Percentiles rank a stretch among this genome's conserved stretches.
These are phyloP conservation scores for Saccharomycopsis sp. DNA, from an alignment of 805 yeast genomes.

Conservation along the genomic window DNA sequence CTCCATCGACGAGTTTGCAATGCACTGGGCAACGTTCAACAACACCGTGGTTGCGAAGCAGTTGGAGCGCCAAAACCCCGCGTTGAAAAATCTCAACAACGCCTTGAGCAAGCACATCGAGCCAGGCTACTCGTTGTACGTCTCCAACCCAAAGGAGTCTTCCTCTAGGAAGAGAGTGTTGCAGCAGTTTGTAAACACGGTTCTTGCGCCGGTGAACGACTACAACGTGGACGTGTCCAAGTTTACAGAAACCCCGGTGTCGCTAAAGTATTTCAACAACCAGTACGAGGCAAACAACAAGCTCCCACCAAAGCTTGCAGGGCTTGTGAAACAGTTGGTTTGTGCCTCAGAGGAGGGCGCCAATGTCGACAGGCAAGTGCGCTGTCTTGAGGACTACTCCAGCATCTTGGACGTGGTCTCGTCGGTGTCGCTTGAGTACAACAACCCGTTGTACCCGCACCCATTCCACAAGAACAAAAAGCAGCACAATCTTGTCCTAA, in stretches of 20 bases:
- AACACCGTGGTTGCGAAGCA: constrained; percentile 2
- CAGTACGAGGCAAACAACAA: neutral
- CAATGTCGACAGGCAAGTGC: neutral
- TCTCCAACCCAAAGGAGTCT: neutral
- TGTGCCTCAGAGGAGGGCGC: constrained; percentile 8
- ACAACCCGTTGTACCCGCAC: constrained; percentile 2
- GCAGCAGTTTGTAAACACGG: neutral
- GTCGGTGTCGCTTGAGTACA: constrained; percentile 16
- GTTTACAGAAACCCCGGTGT: constrained; percentile 11
- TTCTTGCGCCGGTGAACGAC: constrained; percentile 9
- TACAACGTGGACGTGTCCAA: constrained; percentile 1
- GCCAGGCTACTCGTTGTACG: constrained; percentile 19
- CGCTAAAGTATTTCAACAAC: constrained; percentile 6
- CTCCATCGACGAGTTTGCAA: constrained; percentile 8
- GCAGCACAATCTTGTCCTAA: constrained; percentile 4
- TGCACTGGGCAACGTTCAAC: constrained; percentile 17
- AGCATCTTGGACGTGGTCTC: constrained; percentile 6
- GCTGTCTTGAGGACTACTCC: constrained; percentile 9
- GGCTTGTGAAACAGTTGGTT: neutral
- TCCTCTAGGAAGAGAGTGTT: neutral
- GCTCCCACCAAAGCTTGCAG: constrained; percentile 3
- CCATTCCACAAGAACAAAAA: neutral
- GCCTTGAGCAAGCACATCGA: constrained; percentile 16
- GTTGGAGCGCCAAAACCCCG: constrained; percentile 6
- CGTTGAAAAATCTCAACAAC: constrained; percentile 13